phyloP scores from a whole-genome alignment of 495 filamentous ascomycete genomes.

The Xylaria flabelliformis region DNA sequence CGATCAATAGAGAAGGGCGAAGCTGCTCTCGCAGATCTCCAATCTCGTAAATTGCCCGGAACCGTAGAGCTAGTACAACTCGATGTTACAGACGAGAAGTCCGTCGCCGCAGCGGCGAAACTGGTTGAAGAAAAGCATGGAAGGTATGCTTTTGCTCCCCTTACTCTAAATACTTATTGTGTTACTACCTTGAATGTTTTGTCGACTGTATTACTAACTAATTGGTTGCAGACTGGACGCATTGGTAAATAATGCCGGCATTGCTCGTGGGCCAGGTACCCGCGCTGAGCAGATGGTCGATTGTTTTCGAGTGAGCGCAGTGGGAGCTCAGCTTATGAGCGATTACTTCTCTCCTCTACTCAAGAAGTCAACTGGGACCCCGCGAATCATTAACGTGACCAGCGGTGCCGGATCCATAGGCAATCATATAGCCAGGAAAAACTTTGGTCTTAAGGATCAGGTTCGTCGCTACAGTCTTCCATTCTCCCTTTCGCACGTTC shows the following conservation, averaged over 20 bases:
- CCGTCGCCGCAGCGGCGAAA: neutral
- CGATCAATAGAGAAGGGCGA: conserved; percentile 11
- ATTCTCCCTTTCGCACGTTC: neutral
- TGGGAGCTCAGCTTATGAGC: conserved; percentile 11
- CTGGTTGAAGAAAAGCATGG: conserved; percentile 4
- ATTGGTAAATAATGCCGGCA: conserved; percentile 7
- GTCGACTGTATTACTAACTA: neutral
- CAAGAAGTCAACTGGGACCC: neutral
- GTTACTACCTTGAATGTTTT: neutral
- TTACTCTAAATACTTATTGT: neutral
- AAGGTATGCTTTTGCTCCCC: neutral
- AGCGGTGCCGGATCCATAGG: conserved; percentile 8
- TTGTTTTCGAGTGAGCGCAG: conserved; percentile 6
- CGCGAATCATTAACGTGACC: conserved; percentile 6
- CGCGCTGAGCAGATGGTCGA: conserved; percentile 10
- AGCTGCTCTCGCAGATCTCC: conserved; percentile 1
- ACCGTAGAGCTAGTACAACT: conserved; percentile 12
- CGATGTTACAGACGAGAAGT: conserved; percentile 9
- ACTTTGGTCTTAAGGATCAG: neutral
- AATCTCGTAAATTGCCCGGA: conserved; percentile 6
- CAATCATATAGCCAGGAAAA: neutral
- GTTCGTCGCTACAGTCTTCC: neutral
- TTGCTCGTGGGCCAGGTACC: neutral
- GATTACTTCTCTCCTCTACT: conserved; percentile 10
- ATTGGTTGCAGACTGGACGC: conserved; percentile 1